A percentile compares a stretch with the other conserved stretches of the same genome.
Evolutionary conservation across 2,329 filamentous ascomycete species (phyloP).

Genomic region (Endocalyx cinctus): DNA sequence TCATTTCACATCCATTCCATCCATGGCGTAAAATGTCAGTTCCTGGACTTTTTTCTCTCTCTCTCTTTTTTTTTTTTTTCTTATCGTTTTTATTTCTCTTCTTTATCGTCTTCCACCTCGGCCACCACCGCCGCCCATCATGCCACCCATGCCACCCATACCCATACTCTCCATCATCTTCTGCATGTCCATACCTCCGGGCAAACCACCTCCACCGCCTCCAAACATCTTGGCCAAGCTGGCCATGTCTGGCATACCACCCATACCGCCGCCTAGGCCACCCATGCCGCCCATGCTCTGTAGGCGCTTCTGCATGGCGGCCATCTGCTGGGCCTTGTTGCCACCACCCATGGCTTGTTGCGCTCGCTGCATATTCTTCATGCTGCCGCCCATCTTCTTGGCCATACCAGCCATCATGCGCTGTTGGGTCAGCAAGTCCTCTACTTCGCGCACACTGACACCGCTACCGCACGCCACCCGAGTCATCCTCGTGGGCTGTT

Average conservation of each 20-base stretch:
- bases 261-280: slow-evolving; percentile 56
- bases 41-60: no score
- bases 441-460: slow-evolving; percentile 86
- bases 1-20: no score
- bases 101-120: slow-evolving; percentile 27
- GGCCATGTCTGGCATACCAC: slow-evolving; percentile 74
- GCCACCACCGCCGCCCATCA: slow-evolving; percentile 36
- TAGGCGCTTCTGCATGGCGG: slow-evolving; percentile 94
- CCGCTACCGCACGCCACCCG: slow-evolving; percentile 85
- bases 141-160: slow-evolving; percentile 57
- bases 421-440: slow-evolving; percentile 95
- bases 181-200: slow-evolving; percentile 70
- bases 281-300: slow-evolving; percentile 90
- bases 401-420: slow-evolving; percentile 99
- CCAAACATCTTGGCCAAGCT: slow-evolving; percentile 91
- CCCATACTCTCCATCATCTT: slow-evolving; percentile 74
- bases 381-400: slow-evolving; percentile 96
- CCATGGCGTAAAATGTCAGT: no score
- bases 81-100: no score
- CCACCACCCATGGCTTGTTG: slow-evolving; percentile 87
- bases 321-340: slow-evolving; percentile 89
- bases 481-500: slow-evolving; percentile 90
- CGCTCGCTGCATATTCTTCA: slow-evolving; percentile 95
- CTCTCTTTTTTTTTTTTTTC: no score
- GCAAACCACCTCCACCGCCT: slow-evolving; percentile 65